Evolutionary conservation across 1,139 yeast species (phyloP).

Genomic region (Magnusiomyces fungicola): DNA sequence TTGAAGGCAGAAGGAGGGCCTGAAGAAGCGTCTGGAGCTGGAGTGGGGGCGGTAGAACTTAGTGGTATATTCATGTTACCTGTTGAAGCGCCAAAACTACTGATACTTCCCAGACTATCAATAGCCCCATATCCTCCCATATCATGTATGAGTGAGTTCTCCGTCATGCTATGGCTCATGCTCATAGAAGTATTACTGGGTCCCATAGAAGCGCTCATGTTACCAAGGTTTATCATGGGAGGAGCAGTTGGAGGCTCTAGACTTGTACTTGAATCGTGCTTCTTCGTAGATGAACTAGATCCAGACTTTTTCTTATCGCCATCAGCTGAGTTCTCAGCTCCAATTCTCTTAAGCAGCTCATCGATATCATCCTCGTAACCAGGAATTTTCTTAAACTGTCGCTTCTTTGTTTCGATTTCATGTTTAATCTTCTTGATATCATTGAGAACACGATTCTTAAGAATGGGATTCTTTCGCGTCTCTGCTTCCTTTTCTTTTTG

Average conservation of each 20-base stretch:
- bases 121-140: no score
- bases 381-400: constrained; percentile 44
- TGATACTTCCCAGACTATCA: constrained; percentile 1
- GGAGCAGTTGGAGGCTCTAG: no score
- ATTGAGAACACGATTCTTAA: constrained; percentile 80
- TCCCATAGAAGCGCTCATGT: no score
- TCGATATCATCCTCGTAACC: constrained; percentile 22
- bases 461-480: constrained; percentile 77
- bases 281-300: no score
- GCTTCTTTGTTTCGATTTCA: constrained; percentile 74
- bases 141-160: no score
- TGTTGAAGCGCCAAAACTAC: neutral
- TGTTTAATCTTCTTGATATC: constrained; percentile 72
- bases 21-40: neutral
- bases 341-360: constrained; percentile 24
- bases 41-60: neutral
- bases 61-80: no score
- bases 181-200: no score
- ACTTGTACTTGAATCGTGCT: no score
- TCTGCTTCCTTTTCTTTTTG: constrained; percentile 68
- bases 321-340: neutral
- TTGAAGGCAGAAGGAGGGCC: constrained; percentile 1
- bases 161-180: no score
- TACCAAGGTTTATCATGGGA: no score
- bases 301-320: no score